These are phyloP conservation scores for Plasmodium gonderi DNA, from an alignment of 169 alveolate species.

Conservation along the genomic window DNA sequence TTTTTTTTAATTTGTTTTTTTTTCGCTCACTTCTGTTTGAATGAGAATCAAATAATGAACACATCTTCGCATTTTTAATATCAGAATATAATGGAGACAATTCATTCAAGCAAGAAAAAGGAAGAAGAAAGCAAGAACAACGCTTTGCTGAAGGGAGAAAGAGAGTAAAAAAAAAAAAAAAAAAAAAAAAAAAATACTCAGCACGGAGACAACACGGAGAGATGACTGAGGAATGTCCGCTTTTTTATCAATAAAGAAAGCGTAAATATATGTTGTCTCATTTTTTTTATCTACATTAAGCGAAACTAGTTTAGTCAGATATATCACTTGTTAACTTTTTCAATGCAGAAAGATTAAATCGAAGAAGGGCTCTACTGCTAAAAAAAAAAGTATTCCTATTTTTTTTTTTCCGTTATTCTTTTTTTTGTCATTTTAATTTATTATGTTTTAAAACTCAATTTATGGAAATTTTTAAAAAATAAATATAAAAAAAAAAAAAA, in stretches of 20 bases:
- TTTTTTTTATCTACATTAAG: background rate
- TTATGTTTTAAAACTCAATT: background rate
- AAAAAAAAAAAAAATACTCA: background rate
- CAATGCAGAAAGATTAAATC: background rate
- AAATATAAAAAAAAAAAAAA: background rate
- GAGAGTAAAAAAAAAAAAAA: background rate
- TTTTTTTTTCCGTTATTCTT: background rate
- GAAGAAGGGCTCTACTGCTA: background rate
- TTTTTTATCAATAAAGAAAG: background rate
- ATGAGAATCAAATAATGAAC: too few species aligned
- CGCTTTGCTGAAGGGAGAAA: background rate
- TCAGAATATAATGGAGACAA: conserved; percentile 40
- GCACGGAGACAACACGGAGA: too few species aligned
- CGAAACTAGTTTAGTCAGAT: background rate
- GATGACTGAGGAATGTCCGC: background rate
- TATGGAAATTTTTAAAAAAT: too few species aligned
- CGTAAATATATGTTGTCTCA: background rate
- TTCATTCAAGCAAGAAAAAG: conserved; percentile 27
- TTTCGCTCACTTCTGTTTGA: background rate
- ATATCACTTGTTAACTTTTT: background rate
- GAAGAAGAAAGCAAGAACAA: background rate
- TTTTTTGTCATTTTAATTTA: background rate
- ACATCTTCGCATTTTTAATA: background rate
- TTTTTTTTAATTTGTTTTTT: background rate
- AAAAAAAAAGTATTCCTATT: conserved; percentile 8